These are phyloP conservation scores for Boletus smithii DNA, from an alignment of 1,284 basidiomycete species.

Conservation along the genomic window DNA sequence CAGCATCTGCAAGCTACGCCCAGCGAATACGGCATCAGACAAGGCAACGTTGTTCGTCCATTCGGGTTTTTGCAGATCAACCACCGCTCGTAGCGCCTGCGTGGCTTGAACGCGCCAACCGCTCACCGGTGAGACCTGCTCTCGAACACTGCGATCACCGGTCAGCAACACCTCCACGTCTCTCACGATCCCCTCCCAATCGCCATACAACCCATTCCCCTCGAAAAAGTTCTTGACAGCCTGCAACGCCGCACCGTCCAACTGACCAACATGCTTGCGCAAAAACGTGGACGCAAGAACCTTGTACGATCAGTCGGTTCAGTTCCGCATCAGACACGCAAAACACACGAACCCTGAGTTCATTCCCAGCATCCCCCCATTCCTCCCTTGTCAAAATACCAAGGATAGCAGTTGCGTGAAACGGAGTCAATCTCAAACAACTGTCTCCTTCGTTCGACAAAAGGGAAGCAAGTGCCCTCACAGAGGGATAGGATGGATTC, in stretches of 20 bases:
- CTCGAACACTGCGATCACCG: not conserved
- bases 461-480: conserved; percentile 20
- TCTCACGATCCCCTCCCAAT: conserved; percentile 15
- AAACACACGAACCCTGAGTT: conserved; percentile 31
- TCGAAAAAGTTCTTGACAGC: conserved; percentile 17
- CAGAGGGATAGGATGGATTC: conserved; percentile 16
- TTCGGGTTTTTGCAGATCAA: conserved; percentile 39
- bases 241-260: conserved; percentile 16
- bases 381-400: conserved; percentile 36
- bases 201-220: conserved; percentile 14
- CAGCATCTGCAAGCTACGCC: conserved; percentile 39
- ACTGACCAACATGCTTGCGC: conserved; percentile 22
- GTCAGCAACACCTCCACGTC: conserved; percentile 10
- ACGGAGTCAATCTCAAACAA: conserved; percentile 29
- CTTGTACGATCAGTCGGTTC: conserved; percentile 18
- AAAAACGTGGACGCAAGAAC: conserved; percentile 23
- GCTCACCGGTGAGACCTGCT: not conserved
- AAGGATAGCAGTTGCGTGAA: conserved; percentile 31
- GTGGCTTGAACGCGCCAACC: conserved; percentile 25
- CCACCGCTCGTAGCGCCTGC: conserved; percentile 36
- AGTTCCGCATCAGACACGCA: not conserved
- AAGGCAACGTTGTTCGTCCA: conserved; percentile 47
- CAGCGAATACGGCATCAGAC: conserved; percentile 35
- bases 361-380: conserved; percentile 34
- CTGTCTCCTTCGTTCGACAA: conserved; percentile 27